Evolutionary conservation across 768 basidiomycete genomes (phyloP).

Genomic region (Termitomyces sp.): DNA sequence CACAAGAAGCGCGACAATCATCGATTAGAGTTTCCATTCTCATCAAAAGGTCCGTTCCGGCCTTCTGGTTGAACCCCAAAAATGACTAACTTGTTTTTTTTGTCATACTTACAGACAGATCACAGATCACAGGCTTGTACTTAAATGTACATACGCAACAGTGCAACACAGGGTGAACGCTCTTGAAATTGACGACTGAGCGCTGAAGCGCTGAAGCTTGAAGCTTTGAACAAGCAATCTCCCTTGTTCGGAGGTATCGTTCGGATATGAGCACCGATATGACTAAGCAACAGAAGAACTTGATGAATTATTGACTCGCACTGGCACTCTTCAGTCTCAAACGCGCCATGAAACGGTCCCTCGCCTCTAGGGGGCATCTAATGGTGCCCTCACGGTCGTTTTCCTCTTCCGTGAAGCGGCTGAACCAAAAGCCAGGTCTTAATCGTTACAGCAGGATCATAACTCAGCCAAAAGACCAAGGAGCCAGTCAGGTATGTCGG

Average conservation of each 20-base stretch:
- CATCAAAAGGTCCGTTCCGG: constrained; percentile 6
- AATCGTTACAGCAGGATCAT: constrained; percentile 77
- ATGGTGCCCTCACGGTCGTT: constrained; percentile 34
- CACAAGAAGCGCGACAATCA: constrained; percentile 5
- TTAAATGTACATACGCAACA: too few relatives aligned
- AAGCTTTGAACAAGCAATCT: background rate
- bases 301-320: background rate
- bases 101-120: too few relatives aligned
- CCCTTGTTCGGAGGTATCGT: background rate
- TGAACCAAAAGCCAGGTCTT: constrained; percentile 41
- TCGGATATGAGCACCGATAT: constrained; percentile 18
- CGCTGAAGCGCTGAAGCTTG: too few relatives aligned
- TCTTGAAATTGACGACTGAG: too few relatives aligned
- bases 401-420: constrained; percentile 37
- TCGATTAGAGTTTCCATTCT: constrained; percentile 6
- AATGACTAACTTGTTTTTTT: constrained; percentile 1
- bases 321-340: background rate
- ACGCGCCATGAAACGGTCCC: constrained; percentile 23
- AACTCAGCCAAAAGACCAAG: constrained; percentile 92
- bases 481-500: constrained; percentile 77
- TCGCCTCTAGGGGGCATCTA: constrained; percentile 23
- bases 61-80: background rate
- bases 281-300: constrained; percentile 17
- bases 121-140: too few relatives aligned
- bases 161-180: too few relatives aligned